Base-by-base conservation (phyloP, 106 monocot species). In the Dioscorea dumetorum region DNA sequence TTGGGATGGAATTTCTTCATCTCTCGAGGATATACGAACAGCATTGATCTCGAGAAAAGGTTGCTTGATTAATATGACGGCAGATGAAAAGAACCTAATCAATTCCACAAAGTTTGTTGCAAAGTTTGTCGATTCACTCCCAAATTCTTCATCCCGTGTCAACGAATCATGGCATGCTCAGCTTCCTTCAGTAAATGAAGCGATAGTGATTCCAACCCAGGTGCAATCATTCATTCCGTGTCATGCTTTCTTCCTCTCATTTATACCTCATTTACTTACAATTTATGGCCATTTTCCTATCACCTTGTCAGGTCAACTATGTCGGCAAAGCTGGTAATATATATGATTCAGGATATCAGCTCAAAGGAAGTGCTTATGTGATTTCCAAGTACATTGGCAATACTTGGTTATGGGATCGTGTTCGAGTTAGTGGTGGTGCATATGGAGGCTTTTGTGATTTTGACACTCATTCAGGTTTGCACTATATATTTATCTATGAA, bases 381-480 rank as follows among this genome's bases (percentile, higher is more conserved):
- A 87, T 99, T 78, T 99, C 97, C 33, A 93, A 93, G 62, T 81
- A 90, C 76, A 93, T 99, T 62, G 72, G 87, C 23, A 99, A 87
- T 68, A 93, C 92, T 20, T 99, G 97, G 97, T 73, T 93, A 51
- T 99, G 97, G 97, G 97, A 99, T 50, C 84, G 90, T 67, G 90
- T 99, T 53, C 86, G 97, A 72, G 97, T 99, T 67, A 99, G 97
- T 78, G 97, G 97, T 67, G 97, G 97, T 73, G 97, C 97, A 66
- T 99, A 99, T 81, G 97, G 90, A 49, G 92, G 97, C 22, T 93
- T 99, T 68, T 99, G 97, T 69, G 90, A 99, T 79, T 90, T 99
- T 69, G 97, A 93, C 66, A 85, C 86, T 70, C 87, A 99, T 68
- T 99, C 97, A 82, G 97, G 97, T 89, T n/a, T 63, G 56, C 16